These are phyloP conservation scores for slime mould (Dictyostelium discoideum) DNA, from an alignment of 78 protist species.

Conservation along the genomic window DNA sequence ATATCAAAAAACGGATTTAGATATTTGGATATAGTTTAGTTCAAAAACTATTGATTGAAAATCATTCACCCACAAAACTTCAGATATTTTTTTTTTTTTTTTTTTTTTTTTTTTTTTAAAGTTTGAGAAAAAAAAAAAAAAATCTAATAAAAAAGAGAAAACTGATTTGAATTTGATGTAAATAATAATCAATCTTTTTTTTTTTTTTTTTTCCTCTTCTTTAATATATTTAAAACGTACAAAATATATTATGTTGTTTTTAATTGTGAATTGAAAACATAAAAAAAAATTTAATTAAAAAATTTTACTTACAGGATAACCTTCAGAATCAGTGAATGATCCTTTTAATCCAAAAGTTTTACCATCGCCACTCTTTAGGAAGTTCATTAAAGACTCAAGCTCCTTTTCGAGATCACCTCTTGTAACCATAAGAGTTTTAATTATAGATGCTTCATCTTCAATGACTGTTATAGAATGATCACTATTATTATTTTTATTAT, in stretches of 20 bases:
- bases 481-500: slow-evolving; percentile 4
- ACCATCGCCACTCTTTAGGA: slow-evolving; percentile 46
- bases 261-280: neutral
- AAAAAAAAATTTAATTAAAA: neutral
- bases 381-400: slow-evolving; percentile 12
- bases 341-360: slow-evolving; percentile 53
- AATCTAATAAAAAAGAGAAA: neutral
- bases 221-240: no score
- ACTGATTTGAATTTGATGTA: neutral
- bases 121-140: neutral
- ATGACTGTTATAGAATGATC: neutral
- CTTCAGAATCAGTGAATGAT: slow-evolving; percentile 60
- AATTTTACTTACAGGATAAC: slow-evolving; percentile 48
- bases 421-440: slow-evolving; percentile 1
- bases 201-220: neutral
- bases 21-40: neutral
- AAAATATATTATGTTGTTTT: no score
- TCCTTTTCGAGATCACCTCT: slow-evolving; percentile 34
- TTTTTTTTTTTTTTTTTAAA: neutral
- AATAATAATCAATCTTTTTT: neutral
- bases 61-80: neutral
- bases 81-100: neutral
- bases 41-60: neutral
- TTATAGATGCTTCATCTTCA: neutral
- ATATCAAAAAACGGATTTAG: neutral